Base-by-base conservation (phyloP, 1,284 basidiomycete genomes). In the Cutaneotrichosporon sp. region DNA sequence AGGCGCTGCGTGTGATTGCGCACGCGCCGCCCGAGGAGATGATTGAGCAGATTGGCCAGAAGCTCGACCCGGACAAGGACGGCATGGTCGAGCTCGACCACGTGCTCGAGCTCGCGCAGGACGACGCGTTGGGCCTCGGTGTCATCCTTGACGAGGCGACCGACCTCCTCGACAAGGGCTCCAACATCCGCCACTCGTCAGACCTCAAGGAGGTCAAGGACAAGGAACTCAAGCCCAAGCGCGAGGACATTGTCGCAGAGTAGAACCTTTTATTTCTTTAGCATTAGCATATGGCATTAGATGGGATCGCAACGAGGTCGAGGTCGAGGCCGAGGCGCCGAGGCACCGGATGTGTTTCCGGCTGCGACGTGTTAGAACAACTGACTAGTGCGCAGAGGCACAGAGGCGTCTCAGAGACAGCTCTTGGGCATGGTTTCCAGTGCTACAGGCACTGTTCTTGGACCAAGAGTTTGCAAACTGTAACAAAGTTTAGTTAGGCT, bases 11-110 rank as follows among this genome's bases (percentile, higher is more conserved):
- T 49, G 88, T 94, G 46, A 97, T 97, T 79, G 90, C 90, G 77
- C 96, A 98, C 76, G 83, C 80, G 63, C 94, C 93, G 3, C 85
- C 90, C 51, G 90, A 94, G 55, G 88, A 92, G 58, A 84, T 90
- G n/a, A 86, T 90, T 18, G 85, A 89, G 60, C 84, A 83, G 46
- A 83, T 98, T 38, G 85, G 94, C 54, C 85, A 92, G 69, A 97
- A 97, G 77, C 78, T 98, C 63, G 96, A 98, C 71, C 87, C 90
- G 4, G 94, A 98, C 76, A 85, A 90, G 75, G 94, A 98, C 68
- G 93, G 94, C 0, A 93, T 86, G 66, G 91, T 97, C 18, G 73
- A 73, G 61, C 67, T 77, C 26, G 73, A 76, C 53, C 73, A 77
- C 56, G 75, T 77, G 9, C 58, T 77, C 48, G 75, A 73, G 52